phyloP scores from a whole-genome alignment of 164 flowering plant genomes.

The Annona squamosa region DNA sequence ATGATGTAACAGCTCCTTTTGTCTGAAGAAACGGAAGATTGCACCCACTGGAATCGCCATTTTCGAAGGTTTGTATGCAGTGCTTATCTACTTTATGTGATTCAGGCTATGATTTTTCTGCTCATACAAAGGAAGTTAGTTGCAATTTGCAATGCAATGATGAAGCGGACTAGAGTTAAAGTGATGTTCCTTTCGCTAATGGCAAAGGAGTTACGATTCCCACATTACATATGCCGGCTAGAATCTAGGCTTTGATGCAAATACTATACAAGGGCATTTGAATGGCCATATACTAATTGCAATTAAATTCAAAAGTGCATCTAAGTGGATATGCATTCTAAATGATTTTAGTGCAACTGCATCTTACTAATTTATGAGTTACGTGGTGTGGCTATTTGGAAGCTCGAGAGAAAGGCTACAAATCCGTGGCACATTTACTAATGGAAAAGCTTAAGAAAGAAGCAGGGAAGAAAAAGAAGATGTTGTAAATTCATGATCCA shows the following conservation, averaged over 20 bases:
- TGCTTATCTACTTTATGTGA: background rate
- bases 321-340: background rate
- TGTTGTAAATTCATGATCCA: too few species aligned
- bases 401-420: constrained; percentile 45
- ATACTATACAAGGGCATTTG: background rate
- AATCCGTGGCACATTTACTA: constrained; percentile 49
- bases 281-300: background rate
- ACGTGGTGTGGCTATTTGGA: too few species aligned
- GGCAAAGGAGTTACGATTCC: background rate
- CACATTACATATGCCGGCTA: background rate
- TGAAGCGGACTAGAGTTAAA: background rate
- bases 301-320: background rate
- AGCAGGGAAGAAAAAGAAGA: too few species aligned
- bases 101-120: background rate
- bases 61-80: constrained; percentile 28
- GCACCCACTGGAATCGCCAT: constrained; percentile 62
- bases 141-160: background rate
- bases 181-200: background rate
- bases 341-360: too few species aligned
- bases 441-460: constrained; percentile 37
- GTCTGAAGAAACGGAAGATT: constrained; percentile 48
- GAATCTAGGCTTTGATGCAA: background rate
- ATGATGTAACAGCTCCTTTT: constrained; percentile 30
- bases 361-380: too few species aligned
- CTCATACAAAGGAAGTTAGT: background rate